Conservation (phyloP, 192 early-diverging fungal genomes). For the Rhizophagus sp. region DNA sequence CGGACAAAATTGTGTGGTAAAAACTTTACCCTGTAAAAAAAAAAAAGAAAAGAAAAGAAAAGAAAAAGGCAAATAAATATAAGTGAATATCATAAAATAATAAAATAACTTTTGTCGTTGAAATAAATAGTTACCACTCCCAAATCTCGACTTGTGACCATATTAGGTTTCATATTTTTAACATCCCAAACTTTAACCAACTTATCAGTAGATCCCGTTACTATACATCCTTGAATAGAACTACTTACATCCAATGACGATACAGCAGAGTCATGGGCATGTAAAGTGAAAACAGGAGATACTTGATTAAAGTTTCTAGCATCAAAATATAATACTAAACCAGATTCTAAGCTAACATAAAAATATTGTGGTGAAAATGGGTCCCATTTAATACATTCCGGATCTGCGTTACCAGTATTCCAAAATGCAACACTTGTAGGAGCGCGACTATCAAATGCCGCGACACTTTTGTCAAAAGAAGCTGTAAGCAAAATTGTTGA, state of each 20-base stretch:
- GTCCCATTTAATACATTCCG: constrained; percentile 92
- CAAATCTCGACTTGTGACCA: constrained; percentile 87
- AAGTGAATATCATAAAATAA: too few relatives aligned
- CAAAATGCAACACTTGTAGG: constrained; percentile 71
- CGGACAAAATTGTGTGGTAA: constrained; percentile 82
- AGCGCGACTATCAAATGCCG: constrained; percentile 90
- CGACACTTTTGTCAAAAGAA: constrained; percentile 86
- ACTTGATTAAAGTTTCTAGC: constrained; percentile 52
- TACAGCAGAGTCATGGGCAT: constrained; percentile 91
- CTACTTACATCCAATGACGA: constrained; percentile 86
- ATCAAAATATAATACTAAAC: constrained; percentile 90
- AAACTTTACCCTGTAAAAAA: constrained; percentile 66
- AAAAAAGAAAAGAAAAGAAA: too few relatives aligned
- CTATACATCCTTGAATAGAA: constrained; percentile 74
- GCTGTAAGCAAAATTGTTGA: constrained; percentile 87
- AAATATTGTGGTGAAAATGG: constrained; percentile 77
- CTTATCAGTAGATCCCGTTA: constrained; percentile 92
- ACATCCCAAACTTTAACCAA: constrained; percentile 94
- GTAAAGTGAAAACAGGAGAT: constrained; percentile 80
- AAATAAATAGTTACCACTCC: constrained; percentile 67
- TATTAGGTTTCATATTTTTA: constrained; percentile 67
- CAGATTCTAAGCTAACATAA: constrained; percentile 88
- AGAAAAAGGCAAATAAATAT: neutral
- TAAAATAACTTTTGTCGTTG: too few relatives aligned
- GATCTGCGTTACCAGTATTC: constrained; percentile 74